Percentiles rank a stretch among this genome's conserved stretches.
Conservation (phyloP, 2,329 filamentous ascomycete species). For the Colletotrichum sp. region DNA sequence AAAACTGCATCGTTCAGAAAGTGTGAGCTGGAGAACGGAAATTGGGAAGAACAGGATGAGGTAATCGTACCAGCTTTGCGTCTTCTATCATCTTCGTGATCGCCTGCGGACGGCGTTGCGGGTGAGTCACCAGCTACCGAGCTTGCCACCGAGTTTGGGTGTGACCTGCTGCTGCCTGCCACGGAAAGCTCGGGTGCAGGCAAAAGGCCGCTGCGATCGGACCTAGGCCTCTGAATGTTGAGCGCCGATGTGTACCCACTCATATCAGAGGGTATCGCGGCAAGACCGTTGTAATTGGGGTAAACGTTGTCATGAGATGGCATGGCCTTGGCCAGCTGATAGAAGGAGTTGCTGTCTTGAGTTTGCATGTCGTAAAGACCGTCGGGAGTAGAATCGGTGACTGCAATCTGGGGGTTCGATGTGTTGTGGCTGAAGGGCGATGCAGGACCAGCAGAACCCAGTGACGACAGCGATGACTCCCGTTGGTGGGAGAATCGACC, state of each 20-base stretch:
- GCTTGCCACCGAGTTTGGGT: constrained; percentile 62
- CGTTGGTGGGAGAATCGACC: constrained; percentile 57
- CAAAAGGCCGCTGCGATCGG: constrained; percentile 44
- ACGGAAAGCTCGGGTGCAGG: constrained; percentile 51
- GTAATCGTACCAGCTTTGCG: constrained; percentile 59
- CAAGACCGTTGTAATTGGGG: constrained; percentile 45
- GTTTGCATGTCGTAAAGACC: constrained; percentile 47
- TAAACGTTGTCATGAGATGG: constrained; percentile 39
- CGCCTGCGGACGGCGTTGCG: constrained; percentile 57
- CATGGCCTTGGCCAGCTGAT: constrained; percentile 52
- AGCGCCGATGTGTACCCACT: constrained; percentile 43
- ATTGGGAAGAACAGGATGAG: constrained; percentile 12
- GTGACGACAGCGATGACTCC: constrained; percentile 65
- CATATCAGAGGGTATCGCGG: constrained; percentile 41
- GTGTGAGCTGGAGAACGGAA: constrained; percentile 39
- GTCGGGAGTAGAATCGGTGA: constrained; percentile 54
- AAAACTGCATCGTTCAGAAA: neutral
- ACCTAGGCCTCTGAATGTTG: constrained; percentile 41
- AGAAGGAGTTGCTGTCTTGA: constrained; percentile 46
- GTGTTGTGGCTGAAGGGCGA: constrained; percentile 63
- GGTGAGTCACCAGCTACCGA: constrained; percentile 64
- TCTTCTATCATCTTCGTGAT: constrained; percentile 53
- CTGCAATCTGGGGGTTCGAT: constrained; percentile 63
- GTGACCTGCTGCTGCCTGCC: constrained; percentile 46
- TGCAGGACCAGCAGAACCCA: constrained; percentile 64